A percentile compares a stretch with the other conserved stretches of the same genome.
These are phyloP conservation scores for Cordyceps fumosorosea DNA, from an alignment of 2,329 filamentous ascomycete species.

Conservation along the genomic window DNA sequence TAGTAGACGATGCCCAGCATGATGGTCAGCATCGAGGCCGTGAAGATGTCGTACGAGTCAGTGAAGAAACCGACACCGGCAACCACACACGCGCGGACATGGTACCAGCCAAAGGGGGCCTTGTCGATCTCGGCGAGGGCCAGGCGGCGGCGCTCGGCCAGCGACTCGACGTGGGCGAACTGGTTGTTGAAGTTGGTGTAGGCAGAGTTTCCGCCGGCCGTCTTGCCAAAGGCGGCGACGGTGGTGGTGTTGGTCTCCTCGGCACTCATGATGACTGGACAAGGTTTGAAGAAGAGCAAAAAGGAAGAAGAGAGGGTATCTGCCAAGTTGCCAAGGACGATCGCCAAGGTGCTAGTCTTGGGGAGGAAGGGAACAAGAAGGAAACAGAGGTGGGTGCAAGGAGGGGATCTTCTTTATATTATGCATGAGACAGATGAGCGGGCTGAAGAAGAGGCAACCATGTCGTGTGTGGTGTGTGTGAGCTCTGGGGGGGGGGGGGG, in stretches of 20 bases:
- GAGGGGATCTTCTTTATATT: slow-evolving; percentile 10
- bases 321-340: slow-evolving; percentile 10
- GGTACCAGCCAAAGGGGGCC: slow-evolving; percentile 78
- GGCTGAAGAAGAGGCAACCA: not conserved
- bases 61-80: slow-evolving; percentile 87
- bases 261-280: not conserved
- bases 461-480: not conserved
- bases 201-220: slow-evolving; percentile 59
- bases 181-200: slow-evolving; percentile 76
- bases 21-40: slow-evolving; percentile 63
- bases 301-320: not conserved
- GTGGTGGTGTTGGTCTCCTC: slow-evolving; percentile 12
- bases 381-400: not conserved
- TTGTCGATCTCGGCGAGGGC: slow-evolving; percentile 78
- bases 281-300: not conserved
- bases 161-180: slow-evolving; percentile 57
- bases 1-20: slow-evolving; percentile 79
- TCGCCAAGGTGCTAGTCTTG: slow-evolving; percentile 11
- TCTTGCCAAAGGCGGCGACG: slow-evolving; percentile 32
- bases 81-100: slow-evolving; percentile 68
- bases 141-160: slow-evolving; percentile 71
- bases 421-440: not conserved
- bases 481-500: too few relatives aligned
- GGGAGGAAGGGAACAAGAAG: not conserved
- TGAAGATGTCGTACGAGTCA: slow-evolving; percentile 79